Base-by-base conservation (phyloP, 2,329 filamentous ascomycete genomes). In the Bipolaris bicolor region DNA sequence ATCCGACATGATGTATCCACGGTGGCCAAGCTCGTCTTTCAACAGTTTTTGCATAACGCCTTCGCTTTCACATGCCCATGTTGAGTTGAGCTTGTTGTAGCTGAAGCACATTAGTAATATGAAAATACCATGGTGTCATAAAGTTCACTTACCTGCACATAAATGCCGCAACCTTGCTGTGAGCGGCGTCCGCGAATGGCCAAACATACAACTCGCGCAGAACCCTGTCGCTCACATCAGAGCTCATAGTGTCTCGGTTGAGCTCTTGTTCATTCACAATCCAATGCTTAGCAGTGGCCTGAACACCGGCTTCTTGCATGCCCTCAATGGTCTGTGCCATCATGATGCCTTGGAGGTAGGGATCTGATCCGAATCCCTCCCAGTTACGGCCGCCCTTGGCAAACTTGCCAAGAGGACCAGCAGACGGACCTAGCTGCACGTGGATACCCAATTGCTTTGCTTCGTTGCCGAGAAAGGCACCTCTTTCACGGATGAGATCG, bases 171-270 rank as follows among this genome's bases (percentile, higher is more conserved):
- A 89, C 87, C 10, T 88, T 88, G 7, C 88, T 88, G 53, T 81
- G 82, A 51, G 91, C 84, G 1, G 88, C 88, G 68, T 92, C 89
- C 24, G 84, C 88, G 69, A 92, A 93, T 0, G 90, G 90, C 90
- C 90, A 92, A 24, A 88, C 79, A 70, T 92, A 93, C 5, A 91
- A 76, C 73, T 92, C 90, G 67, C 92, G 90, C 70, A 92, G 79
- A 0, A 89, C 88, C 60, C 89, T 85, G 73, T 92, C 90, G 57
- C 90, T 88, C 16, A 90, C 79, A 65, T 88, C 89, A 41, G 83
- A 83, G 18, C 68, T 79, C 56, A 77, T 74, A 10, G 74, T 72
- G 7, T 77, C 70, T 7, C 80, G 76, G 41, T 80, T 77, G 1
- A 75, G 79, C 72, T 90, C 88, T 73, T 91, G 88, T 72, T 92